phyloP scores from a whole-genome alignment of 495 filamentous ascomycete species.

The Cryomyces minteri region DNA sequence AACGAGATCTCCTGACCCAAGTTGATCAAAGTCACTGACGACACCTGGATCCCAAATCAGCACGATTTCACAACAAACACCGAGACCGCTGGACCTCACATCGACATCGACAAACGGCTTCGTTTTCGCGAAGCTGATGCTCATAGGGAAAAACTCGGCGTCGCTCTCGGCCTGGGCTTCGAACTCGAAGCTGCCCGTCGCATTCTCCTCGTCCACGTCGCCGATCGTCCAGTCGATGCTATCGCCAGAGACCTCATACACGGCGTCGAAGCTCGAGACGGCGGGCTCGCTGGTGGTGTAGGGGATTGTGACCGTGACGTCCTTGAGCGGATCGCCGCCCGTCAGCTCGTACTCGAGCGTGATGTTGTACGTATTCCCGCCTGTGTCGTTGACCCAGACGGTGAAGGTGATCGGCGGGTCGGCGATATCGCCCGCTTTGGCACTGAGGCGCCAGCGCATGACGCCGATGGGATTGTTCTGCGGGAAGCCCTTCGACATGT shows the following conservation, averaged over 20 bases:
- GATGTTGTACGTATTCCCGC: constrained; percentile 57
- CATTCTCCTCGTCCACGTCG: constrained; percentile 58
- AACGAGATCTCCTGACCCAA: constrained; percentile 70
- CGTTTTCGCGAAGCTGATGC: constrained; percentile 70
- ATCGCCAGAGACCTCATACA: constrained; percentile 87
- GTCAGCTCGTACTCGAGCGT: constrained; percentile 90
- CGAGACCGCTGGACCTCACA: constrained; percentile 31
- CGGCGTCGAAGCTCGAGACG: constrained; percentile 82
- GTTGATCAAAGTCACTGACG: constrained; percentile 52
- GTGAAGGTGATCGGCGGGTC: constrained; percentile 79
- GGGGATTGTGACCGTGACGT: constrained; percentile 75
- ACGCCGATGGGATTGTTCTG: constrained; percentile 79
- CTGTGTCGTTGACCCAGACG: constrained; percentile 83
- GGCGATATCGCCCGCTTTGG: constrained; percentile 50
- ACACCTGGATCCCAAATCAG: constrained; percentile 32
- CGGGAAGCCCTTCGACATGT: constrained; percentile 70
- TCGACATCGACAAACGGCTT: constrained; percentile 79
- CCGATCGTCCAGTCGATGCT: constrained; percentile 87
- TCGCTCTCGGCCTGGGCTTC: constrained; percentile 73
- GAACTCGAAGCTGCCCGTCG: constrained; percentile 79
- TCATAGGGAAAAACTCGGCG: constrained; percentile 94
- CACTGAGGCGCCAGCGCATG: constrained; percentile 66
- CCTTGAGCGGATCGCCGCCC: constrained; percentile 52
- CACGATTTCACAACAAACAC: constrained; percentile 4
- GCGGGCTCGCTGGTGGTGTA: constrained; percentile 65